phyloP scores from a whole-genome alignment of 768 basidiomycete genomes.

The Boletus reticulatus region DNA sequence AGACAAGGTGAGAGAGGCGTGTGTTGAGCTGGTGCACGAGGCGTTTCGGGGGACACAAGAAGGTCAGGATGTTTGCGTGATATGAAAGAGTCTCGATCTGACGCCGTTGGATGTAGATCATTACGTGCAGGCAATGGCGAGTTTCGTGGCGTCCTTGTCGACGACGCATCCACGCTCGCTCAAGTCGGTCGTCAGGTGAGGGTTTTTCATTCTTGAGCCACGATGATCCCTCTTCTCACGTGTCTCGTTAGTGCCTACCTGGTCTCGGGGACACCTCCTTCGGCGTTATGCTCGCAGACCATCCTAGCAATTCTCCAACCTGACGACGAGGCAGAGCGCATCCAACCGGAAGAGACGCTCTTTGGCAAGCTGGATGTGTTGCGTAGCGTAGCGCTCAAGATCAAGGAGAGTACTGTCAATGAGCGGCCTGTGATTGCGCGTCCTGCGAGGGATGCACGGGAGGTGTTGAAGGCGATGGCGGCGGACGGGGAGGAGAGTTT shows the following conservation, averaged over 20 bases:
- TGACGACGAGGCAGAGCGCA: constrained; percentile 36
- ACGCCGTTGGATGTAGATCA: constrained; percentile 45
- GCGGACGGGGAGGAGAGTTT: constrained; percentile 24
- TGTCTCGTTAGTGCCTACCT: constrained; percentile 51
- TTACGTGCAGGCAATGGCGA: constrained; percentile 63
- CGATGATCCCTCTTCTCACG: neutral
- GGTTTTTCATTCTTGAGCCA: constrained; percentile 11
- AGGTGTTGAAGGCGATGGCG: constrained; percentile 48
- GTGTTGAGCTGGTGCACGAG: constrained; percentile 73
- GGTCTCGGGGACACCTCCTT: constrained; percentile 64
- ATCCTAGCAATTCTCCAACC: constrained; percentile 55
- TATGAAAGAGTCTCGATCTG: too few species aligned
- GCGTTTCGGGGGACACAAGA: constrained; percentile 73
- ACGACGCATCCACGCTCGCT: constrained; percentile 60
- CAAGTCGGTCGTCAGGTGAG: constrained; percentile 65
- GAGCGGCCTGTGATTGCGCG: constrained; percentile 73
- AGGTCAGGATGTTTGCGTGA: constrained; percentile 40
- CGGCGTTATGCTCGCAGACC: constrained; percentile 57
- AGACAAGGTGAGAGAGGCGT: constrained; percentile 67
- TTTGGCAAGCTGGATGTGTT: constrained; percentile 67
- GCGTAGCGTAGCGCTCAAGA: constrained; percentile 67
- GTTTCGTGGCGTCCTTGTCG: constrained; percentile 62
- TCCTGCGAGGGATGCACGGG: constrained; percentile 81
- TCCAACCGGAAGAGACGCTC: constrained; percentile 34
- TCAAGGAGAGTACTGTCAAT: constrained; percentile 62